Evolutionary conservation across 2,329 filamentous ascomycete genomes (phyloP).

Genomic region (Pseudogymnoascus pannorum): DNA sequence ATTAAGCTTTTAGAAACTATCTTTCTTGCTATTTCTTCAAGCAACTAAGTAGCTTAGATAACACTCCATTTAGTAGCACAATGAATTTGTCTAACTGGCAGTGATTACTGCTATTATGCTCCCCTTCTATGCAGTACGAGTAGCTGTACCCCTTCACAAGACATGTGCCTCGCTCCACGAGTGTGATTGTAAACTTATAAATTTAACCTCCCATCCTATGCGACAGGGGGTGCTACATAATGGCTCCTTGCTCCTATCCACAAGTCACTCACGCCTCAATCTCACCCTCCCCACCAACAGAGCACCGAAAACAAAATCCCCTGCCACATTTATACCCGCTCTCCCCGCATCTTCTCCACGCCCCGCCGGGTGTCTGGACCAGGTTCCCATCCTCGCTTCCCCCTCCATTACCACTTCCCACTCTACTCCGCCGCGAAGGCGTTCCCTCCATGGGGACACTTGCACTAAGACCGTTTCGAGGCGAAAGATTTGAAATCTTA

Average conservation of each 20-base stretch:
- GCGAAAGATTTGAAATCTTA: not conserved
- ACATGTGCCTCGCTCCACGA: no score
- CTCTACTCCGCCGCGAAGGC: not conserved
- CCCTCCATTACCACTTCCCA: not conserved
- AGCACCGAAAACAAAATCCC: slow-evolving; percentile 54
- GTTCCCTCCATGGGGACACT: not conserved
- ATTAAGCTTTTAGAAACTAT: not conserved
- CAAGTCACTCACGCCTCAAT: not conserved
- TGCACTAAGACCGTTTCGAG: not conserved
- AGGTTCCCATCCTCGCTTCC: not conserved
- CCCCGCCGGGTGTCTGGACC: slow-evolving; percentile 43
- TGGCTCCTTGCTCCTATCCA: not conserved
- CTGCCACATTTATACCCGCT: slow-evolving; percentile 48
- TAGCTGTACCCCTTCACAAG: no score
- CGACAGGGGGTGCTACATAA: not conserved
- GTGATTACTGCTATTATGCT: no score
- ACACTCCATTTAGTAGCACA: no score
- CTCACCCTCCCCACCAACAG: not conserved
- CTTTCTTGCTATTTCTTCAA: not conserved
- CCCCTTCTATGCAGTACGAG: no score
- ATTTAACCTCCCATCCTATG: not conserved
- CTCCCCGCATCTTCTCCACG: slow-evolving; percentile 44
- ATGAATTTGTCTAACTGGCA: no score
- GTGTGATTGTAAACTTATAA: not conserved
- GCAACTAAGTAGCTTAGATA: not conserved